Evolutionary conservation across 1,284 basidiomycete genomes (phyloP).

Genomic region (Meira miltonrushii): DNA sequence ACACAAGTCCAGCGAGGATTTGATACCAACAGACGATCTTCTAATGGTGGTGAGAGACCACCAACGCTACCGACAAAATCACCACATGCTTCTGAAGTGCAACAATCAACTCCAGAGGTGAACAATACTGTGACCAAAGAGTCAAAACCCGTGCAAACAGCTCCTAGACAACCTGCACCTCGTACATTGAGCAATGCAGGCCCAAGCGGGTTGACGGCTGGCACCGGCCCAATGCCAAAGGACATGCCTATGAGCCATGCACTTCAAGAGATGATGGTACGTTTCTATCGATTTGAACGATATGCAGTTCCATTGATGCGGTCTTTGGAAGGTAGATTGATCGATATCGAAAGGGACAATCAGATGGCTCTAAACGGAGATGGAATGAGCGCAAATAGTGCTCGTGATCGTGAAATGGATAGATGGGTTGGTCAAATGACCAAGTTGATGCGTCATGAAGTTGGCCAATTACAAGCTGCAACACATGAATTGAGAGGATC

Average conservation of each 20-base stretch:
- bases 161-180: background rate
- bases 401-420: slow-evolving; percentile 39
- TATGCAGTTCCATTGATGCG: slow-evolving; percentile 49
- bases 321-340: slow-evolving; percentile 42
- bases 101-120: background rate
- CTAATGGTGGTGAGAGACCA: background rate
- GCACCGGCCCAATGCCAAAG: slow-evolving; percentile 29
- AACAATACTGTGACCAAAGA: too few species aligned
- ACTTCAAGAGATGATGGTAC: slow-evolving; percentile 48
- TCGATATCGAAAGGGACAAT: slow-evolving; percentile 48
- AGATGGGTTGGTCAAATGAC: slow-evolving; percentile 47
- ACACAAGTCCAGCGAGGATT: background rate
- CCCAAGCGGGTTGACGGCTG: slow-evolving; percentile 23
- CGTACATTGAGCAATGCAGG: background rate
- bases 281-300: slow-evolving; percentile 51
- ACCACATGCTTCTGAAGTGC: background rate
- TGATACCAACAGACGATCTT: background rate
- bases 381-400: slow-evolving; percentile 12
- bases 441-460: slow-evolving; percentile 47
- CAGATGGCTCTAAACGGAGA: slow-evolving; percentile 34
- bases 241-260: slow-evolving; percentile 37
- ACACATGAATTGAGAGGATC: slow-evolving; percentile 35
- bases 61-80: slow-evolving; percentile 12
- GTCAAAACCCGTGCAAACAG: background rate
- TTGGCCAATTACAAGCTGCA: slow-evolving; percentile 44